Base-by-base conservation (phyloP, 305 asterid species). In the Fraxinus dipetala region DNA sequence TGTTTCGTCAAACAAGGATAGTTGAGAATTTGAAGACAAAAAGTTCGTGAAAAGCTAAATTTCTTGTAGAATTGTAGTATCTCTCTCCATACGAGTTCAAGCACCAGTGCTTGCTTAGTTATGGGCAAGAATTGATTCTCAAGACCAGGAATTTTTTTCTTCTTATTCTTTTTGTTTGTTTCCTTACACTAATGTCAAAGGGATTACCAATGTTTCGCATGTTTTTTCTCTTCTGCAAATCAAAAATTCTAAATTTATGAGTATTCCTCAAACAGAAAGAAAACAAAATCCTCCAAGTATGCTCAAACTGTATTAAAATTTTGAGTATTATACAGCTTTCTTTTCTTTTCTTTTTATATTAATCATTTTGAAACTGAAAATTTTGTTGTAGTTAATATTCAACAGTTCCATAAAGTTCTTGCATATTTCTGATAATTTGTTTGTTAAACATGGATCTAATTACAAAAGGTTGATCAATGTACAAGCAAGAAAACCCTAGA, bases 401-500 rank as follows among this genome's bases (percentile, higher is more conserved):
- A 9, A 14, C 20, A 48, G 70, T 20, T 20, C 3, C 13, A 56
- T 20, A 56, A 56, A 18, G 26, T 59, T 59, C 70, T 18, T 59
- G 70, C 70, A 59, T 6, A 59, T 59, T 59, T 59, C 70, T 18
- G 14, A 18, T 20, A 59, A 56, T 59, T 59, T 59, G 69, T 59
- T 59, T 18, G 30, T 59, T 59, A 59, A n/a, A 59, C 13, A 59
- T 18, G 70, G 31, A 22, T 61, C 70, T 61, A 18, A 2, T 10
- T 24, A 65, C 35, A 65, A 20, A 10, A 26, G 10, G 16, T 65
- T 16, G 61, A 48, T 48, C 22, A 48, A 48, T 79, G 83, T 81
- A 74, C 51, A 77, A 80, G 34, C 70, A 78, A 76, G 83, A 80
- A 81, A 88, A 87, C 88, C 91, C 91, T 87, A 84, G 85, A 85